Conservation (phyloP, 345 rosid species). For the Aquilaria malaccensis region DNA sequence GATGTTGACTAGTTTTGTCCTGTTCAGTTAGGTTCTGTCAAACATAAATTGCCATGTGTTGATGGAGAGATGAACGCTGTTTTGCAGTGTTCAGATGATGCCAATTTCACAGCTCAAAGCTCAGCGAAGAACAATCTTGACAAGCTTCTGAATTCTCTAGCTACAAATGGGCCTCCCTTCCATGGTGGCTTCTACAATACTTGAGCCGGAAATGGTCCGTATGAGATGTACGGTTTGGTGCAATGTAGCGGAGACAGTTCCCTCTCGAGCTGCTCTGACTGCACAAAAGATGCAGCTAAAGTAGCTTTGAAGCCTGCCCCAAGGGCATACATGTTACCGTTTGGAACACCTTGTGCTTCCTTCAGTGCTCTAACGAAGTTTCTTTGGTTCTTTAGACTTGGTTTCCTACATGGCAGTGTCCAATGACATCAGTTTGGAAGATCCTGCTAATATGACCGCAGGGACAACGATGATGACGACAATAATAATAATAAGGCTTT, state of each 20-base stretch:
- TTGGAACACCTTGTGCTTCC: conserved; percentile 31
- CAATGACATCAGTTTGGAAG: conserved; percentile 28
- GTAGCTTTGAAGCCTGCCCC: conserved; percentile 18
- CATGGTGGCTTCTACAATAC: conserved; percentile 24
- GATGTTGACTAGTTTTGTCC: too few relatives aligned
- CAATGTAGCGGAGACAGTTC: conserved; percentile 37
- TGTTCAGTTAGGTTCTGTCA: too few relatives aligned
- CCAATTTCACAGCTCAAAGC: conserved; percentile 14
- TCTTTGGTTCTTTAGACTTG: conserved; percentile 28
- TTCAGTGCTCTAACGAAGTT: conserved; percentile 23
- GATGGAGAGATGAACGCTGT: too few relatives aligned
- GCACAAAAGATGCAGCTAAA: conserved; percentile 20
- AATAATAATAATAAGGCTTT: too few relatives aligned
- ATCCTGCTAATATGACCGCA: conserved; percentile 6
- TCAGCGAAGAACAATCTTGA: conserved; percentile 20
- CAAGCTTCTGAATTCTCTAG: conserved; percentile 19
- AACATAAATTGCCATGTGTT: too few relatives aligned
- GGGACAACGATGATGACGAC: too few relatives aligned
- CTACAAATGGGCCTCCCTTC: conserved; percentile 13
- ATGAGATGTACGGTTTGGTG: conserved; percentile 26
- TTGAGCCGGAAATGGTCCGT: conserved; percentile 14
- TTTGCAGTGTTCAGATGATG: conserved; percentile 18
- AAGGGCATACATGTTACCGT: conserved; percentile 19
- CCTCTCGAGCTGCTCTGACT: conserved; percentile 18
- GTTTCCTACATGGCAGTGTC: conserved; percentile 17